A percentile compares a stretch with the other conserved stretches of the same genome.
phyloP scores from a whole-genome alignment of 2,329 filamentous ascomycete species.

The Helicocarpus griseus region DNA sequence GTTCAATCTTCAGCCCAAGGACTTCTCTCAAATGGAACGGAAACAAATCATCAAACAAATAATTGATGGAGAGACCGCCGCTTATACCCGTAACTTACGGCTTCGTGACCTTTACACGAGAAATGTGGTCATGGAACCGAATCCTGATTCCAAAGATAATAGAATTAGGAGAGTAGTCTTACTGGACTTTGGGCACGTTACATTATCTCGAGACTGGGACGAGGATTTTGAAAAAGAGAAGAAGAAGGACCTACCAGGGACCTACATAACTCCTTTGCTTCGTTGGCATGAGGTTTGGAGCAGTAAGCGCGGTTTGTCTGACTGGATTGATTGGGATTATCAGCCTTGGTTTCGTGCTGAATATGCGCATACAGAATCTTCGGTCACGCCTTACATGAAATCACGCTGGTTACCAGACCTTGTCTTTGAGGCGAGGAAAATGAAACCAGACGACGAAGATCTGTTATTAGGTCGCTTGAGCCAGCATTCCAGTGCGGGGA shows the following conservation, averaged over 20 bases:
- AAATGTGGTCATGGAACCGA: slow-evolving; percentile 1
- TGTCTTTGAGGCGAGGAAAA: background rate
- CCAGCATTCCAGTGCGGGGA: no score
- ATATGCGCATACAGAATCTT: slow-evolving; percentile 3
- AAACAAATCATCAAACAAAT: slow-evolving; percentile 2
- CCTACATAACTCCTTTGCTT: slow-evolving; percentile 5
- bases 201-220: background rate
- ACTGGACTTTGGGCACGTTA: background rate
- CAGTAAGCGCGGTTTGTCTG: background rate
- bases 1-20: background rate
- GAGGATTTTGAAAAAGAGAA: background rate
- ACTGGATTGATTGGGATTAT: slow-evolving; percentile 9
- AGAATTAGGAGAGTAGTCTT: background rate
- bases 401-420: background rate
- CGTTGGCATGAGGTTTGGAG: slow-evolving; percentile 2
- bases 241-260: slow-evolving; percentile 3
- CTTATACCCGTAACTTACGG: background rate
- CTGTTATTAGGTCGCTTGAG: background rate
- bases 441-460: background rate
- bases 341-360: slow-evolving; percentile 2
- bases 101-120: background rate
- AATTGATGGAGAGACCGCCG: background rate
- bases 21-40: slow-evolving; percentile 1
- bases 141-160: background rate
- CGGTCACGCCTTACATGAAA: slow-evolving; percentile 1